Conservation (phyloP, 2,329 filamentous ascomycete species). For the Neofusicoccum parvum region DNA sequence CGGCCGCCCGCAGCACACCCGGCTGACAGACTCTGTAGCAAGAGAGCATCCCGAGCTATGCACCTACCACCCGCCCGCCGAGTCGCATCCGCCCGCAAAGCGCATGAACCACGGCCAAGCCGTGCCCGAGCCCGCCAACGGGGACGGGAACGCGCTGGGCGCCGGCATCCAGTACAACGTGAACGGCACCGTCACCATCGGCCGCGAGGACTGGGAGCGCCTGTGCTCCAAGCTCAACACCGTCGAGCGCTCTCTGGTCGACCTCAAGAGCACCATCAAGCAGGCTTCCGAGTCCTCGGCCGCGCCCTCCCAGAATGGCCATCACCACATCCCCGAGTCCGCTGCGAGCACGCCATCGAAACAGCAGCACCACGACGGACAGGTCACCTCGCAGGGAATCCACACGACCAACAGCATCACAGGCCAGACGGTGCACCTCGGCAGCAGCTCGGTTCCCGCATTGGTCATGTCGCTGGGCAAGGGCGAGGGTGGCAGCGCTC, state of each 20-base stretch:
- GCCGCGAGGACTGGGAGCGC: slow-evolving; percentile 50
- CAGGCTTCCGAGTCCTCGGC: slow-evolving; percentile 34
- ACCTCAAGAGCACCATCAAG: slow-evolving; percentile 45
- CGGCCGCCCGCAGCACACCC: neutral
- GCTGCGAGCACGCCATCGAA: slow-evolving; percentile 35
- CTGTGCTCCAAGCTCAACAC: slow-evolving; percentile 51
- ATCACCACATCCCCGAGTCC: slow-evolving; percentile 31
- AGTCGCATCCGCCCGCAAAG: slow-evolving; percentile 44
- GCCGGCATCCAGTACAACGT: slow-evolving; percentile 30
- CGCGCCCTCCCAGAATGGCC: slow-evolving; percentile 28
- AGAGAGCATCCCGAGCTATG: slow-evolving; percentile 55
- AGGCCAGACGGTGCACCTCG: slow-evolving; percentile 63
- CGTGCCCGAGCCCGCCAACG: neutral
- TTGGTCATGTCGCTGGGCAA: slow-evolving; percentile 57
- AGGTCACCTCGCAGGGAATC: slow-evolving; percentile 57
- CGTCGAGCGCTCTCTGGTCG: slow-evolving; percentile 50
- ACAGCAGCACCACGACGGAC: slow-evolving; percentile 34
- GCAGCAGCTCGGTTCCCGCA: slow-evolving; percentile 63
- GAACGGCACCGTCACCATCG: slow-evolving; percentile 42
- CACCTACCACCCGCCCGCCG: slow-evolving; percentile 44
- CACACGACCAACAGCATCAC: slow-evolving; percentile 62
- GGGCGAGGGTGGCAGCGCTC: slow-evolving; percentile 35
- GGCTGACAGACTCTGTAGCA: slow-evolving; percentile 17
- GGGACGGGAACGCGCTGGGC: slow-evolving; percentile 1
- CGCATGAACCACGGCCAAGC: slow-evolving; percentile 28